phyloP scores from a whole-genome alignment of 208 protist species.

The Polymyxa betae region DNA sequence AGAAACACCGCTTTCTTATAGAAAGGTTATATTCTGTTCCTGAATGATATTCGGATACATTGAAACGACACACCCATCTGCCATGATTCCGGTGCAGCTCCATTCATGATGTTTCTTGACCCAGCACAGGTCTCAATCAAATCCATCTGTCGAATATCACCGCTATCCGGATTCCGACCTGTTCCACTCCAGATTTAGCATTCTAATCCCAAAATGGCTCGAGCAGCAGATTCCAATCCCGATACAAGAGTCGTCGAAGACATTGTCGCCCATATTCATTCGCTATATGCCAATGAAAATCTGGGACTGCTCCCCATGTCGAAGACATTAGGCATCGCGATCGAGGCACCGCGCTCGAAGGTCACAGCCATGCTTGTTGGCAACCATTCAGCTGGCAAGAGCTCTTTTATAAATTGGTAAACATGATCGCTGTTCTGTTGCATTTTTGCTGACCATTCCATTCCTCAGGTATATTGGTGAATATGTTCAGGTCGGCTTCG shows the following conservation, averaged over 20 bases:
- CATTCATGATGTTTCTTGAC: too few relatives aligned
- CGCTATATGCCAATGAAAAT: background rate
- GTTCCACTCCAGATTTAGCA: too few relatives aligned
- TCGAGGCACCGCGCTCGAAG: conserved; percentile 27
- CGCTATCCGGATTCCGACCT: too few relatives aligned
- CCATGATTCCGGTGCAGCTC: too few relatives aligned
- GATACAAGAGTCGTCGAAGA: background rate
- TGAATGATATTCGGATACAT: too few relatives aligned
- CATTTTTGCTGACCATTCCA: background rate
- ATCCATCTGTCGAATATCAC: too few relatives aligned
- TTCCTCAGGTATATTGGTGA: conserved; percentile 39
- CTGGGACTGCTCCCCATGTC: background rate
- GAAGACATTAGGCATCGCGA: background rate
- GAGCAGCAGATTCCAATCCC: background rate
- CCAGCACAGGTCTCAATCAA: too few relatives aligned
- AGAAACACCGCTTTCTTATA: too few relatives aligned
- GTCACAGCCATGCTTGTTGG: conserved; percentile 27
- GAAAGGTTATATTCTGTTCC: too few relatives aligned
- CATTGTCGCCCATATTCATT: background rate
- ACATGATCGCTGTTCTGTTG: background rate
- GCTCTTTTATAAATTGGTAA: conserved; percentile 44
- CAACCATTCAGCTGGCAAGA: conserved; percentile 48
- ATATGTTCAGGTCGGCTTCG: background rate
- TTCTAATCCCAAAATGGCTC: background rate
- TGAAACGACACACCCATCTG: too few relatives aligned